A percentile compares a stretch with the other conserved stretches of the same genome.
phyloP scores from a whole-genome alignment of 2,329 filamentous ascomycete genomes.

The Ceratocystis destructans region DNA sequence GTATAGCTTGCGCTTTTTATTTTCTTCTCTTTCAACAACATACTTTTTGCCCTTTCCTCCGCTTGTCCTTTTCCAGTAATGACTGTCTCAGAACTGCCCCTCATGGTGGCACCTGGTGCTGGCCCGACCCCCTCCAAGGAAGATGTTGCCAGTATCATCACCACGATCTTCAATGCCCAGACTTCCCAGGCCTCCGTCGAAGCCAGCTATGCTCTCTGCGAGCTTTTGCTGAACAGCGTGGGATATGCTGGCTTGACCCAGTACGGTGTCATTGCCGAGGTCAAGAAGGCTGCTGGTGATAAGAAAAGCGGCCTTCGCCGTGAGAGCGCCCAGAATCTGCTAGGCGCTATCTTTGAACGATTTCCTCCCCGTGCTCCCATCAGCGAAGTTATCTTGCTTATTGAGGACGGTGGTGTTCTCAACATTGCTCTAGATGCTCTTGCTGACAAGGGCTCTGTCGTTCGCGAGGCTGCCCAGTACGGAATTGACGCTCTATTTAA shows the following conservation, averaged over 20 bases:
- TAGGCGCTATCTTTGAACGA: slow-evolving; percentile 85
- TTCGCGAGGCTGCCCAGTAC: slow-evolving; percentile 86
- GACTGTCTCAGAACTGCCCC: slow-evolving; percentile 21
- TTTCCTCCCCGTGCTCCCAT: slow-evolving; percentile 65
- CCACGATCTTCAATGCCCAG: slow-evolving; percentile 54
- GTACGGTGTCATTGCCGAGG: slow-evolving; percentile 42
- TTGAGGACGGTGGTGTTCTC: slow-evolving; percentile 66
- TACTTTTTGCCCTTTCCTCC: no score
- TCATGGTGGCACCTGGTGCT: slow-evolving; percentile 35
- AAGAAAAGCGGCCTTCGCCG: slow-evolving; percentile 82
- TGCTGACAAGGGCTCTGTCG: slow-evolving; percentile 76
- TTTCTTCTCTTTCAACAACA: background rate
- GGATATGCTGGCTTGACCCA: slow-evolving; percentile 39
- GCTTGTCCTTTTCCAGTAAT: background rate
- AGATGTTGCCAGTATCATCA: slow-evolving; percentile 51
- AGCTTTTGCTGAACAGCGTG: slow-evolving; percentile 41
- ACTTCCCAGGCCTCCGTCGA: slow-evolving; percentile 57
- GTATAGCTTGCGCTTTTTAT: background rate
- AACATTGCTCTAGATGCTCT: slow-evolving; percentile 66
- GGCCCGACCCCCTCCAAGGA: slow-evolving; percentile 48
- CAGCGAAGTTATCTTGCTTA: slow-evolving; percentile 66
- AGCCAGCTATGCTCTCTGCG: slow-evolving; percentile 47
- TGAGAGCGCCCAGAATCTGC: slow-evolving; percentile 87
- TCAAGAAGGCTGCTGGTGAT: slow-evolving; percentile 65
- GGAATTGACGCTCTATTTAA: slow-evolving; percentile 79